Base-by-base conservation (phyloP, 805 yeast species). In the Spathaspora girioi region DNA sequence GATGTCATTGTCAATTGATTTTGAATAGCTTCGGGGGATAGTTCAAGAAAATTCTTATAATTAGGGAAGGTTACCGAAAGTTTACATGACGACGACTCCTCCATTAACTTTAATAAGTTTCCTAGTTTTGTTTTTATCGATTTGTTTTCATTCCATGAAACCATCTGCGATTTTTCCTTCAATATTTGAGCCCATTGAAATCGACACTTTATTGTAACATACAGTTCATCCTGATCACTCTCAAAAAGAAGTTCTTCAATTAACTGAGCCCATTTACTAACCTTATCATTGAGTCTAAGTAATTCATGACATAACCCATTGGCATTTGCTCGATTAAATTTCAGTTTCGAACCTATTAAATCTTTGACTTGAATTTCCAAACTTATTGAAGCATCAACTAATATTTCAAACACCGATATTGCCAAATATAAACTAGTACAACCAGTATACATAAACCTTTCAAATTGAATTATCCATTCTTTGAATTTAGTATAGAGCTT, bases 1-100 rank as follows among this genome's bases (percentile, higher is more conserved):
- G 83, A 81, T 12, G 88, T 73, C 47, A 89, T 88, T 1, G 92
- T 84, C 17, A 84, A 69, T 58, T 89, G 92, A 4, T 81, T 73
- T 35, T 75, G 75, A 8, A 89, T 75, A 5, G 79, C 72, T 0
- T 73, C 68, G 1, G 65, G 48, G 42, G 77, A 83, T 2, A 92
- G 65, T 1, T 75, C 69, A 1, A 89, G 85, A 14, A 92, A 80
- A 50, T 77, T 70, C 1, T 75, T 70, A 56, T 78, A 86, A 61
- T 91, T 90, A 1, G 82, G 75, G 63, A 79, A 82, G 0, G 65
- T 59, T 0, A 86, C 67, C 8, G 67, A 62, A 2, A 75, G 38
- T 0, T 50, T 42, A 4, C 38, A 43, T n/a, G n/a, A n/a, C 1
- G 46, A 42, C 3, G 50, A 23, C 5, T 38, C 20, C 12, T 45